Conservation (phyloP, 1,284 basidiomycete species). For the Mycena citricolor region DNA sequence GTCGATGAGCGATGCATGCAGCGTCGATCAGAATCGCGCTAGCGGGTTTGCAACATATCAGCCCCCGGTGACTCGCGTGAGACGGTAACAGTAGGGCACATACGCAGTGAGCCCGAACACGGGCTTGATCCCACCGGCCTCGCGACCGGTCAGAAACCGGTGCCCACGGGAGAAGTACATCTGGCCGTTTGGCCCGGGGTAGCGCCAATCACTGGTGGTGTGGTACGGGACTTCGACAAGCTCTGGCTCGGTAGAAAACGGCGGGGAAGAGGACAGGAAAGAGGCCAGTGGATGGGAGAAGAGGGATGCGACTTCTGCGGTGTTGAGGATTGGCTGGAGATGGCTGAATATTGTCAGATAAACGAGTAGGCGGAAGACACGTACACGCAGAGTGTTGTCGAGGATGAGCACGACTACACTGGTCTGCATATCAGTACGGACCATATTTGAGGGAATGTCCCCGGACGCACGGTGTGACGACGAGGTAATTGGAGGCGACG, state of each 20-base stretch:
- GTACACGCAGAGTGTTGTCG: constrained; percentile 63
- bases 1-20: constrained; percentile 66
- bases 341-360: neutral
- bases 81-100: constrained; percentile 42
- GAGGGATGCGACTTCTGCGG: constrained; percentile 70
- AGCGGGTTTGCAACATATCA: neutral
- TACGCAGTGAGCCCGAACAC: constrained; percentile 83
- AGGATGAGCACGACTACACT: constrained; percentile 83
- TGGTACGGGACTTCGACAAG: constrained; percentile 61
- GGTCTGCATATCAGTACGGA: neutral
- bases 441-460: neutral
- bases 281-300: constrained; percentile 79
- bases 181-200: constrained; percentile 39
- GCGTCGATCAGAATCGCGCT: constrained; percentile 69
- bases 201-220: constrained; percentile 56
- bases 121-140: constrained; percentile 78
- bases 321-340: constrained; percentile 71
- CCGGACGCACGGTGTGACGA: constrained; percentile 75
- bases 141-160: constrained; percentile 78
- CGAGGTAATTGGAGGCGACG: constrained; percentile 64
- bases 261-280: constrained; percentile 63
- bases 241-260: constrained; percentile 45
- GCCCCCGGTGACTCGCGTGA: constrained; percentile 46
- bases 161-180: constrained; percentile 51
- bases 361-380: constrained; percentile 22